Conservation (phyloP, 495 filamentous ascomycete genomes). For the Hypoxylon trugodes region DNA sequence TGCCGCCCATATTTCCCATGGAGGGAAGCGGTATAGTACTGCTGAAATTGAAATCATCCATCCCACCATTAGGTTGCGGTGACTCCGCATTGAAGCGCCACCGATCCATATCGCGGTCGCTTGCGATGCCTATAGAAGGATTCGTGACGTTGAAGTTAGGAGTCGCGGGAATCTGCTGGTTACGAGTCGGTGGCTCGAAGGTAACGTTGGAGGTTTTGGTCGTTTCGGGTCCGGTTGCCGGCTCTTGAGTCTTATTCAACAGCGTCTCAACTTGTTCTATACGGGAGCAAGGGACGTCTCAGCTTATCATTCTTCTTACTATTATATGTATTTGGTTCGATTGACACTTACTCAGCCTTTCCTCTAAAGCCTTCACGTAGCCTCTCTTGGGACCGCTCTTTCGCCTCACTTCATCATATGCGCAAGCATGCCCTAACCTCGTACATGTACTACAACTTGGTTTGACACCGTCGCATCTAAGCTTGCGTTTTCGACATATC, state of each 20-base stretch:
- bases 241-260: slow-evolving; percentile 74
- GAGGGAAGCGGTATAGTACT: slow-evolving; percentile 57
- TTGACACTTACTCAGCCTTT: slow-evolving; percentile 77
- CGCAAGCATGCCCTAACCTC: slow-evolving; percentile 86
- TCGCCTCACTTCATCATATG: slow-evolving; percentile 94
- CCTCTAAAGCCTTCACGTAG: slow-evolving; percentile 97
- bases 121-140: slow-evolving; percentile 54
- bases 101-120: slow-evolving; percentile 57
- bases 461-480: slow-evolving; percentile 78
- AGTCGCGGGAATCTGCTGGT: slow-evolving; percentile 46
- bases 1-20: slow-evolving; percentile 50
- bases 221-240: slow-evolving; percentile 45
- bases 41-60: slow-evolving; percentile 62
- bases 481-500: slow-evolving; percentile 91
- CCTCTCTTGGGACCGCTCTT: slow-evolving; percentile 98
- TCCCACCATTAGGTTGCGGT: slow-evolving; percentile 47
- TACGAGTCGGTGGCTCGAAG: slow-evolving; percentile 46
- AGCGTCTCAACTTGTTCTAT: slow-evolving; percentile 94
- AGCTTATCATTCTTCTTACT: slow-evolving; percentile 13
- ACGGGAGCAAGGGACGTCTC: slow-evolving; percentile 27
- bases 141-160: slow-evolving; percentile 57
- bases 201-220: slow-evolving; percentile 44
- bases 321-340: slow-evolving; percentile 5
- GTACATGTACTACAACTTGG: slow-evolving; percentile 95
- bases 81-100: slow-evolving; percentile 63